These are phyloP conservation scores for Ormosia semicastrata DNA, from an alignment of 306 rosid species.

Conservation along the genomic window DNA sequence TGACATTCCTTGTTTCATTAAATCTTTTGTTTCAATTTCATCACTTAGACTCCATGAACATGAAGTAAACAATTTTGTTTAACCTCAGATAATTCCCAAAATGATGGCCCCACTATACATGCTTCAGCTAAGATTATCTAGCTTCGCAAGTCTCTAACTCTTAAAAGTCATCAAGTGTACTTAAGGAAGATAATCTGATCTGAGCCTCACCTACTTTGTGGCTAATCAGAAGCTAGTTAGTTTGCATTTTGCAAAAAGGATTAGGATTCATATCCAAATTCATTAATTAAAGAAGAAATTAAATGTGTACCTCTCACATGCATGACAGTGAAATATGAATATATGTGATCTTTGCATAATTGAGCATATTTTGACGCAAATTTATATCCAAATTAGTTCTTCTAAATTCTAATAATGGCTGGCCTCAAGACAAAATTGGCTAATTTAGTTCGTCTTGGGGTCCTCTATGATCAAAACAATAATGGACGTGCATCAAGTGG, in stretches of 20 bases:
- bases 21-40: conserved; percentile 7
- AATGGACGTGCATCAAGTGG: conserved; percentile 30
- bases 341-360: not conserved
- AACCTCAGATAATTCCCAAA: conserved; percentile 26
- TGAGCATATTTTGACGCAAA: not conserved
- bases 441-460: not conserved
- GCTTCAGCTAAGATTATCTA: not conserved
- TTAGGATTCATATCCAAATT: not conserved
- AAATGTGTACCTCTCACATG: not conserved
- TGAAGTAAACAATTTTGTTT: conserved; percentile 20
- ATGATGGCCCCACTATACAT: not conserved
- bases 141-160: not conserved
- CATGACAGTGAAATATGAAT: not conserved
- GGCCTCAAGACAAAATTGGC: conserved; percentile 9
- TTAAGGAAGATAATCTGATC: not conserved
- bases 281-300: not conserved
- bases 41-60: not conserved
- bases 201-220: not conserved
- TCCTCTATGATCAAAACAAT: conserved; percentile 1
- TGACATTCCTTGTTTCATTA: conserved; percentile 29
- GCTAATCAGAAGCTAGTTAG: not conserved
- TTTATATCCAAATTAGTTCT: conserved; percentile 3
- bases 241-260: not conserved
- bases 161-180: not conserved
- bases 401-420: not conserved